Conservation (phyloP, 306 rosid species). For the Begonia peltatifolia region DNA sequence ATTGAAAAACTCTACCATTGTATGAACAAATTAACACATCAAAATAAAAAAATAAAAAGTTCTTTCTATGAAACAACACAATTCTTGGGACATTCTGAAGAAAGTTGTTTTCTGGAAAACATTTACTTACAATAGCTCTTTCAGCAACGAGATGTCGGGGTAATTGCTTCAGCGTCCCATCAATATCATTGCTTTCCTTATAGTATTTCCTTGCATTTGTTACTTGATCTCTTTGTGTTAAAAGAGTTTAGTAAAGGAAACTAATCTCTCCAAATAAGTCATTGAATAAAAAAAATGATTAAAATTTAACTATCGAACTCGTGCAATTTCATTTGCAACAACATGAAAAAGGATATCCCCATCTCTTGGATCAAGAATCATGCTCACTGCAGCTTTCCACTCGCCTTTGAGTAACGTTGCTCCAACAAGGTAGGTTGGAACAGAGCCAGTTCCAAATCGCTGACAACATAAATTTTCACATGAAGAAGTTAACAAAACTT, state of each 20-base stretch:
- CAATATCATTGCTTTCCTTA: conserved; percentile 57
- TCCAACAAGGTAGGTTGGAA: conserved; percentile 80
- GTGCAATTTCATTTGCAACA: not conserved
- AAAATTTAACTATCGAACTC: conserved; percentile 1
- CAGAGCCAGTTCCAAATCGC: conserved; percentile 98
- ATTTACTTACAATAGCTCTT: conserved; percentile 64
- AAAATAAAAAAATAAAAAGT: too few species aligned
- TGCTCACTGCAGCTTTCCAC: conserved; percentile 61
- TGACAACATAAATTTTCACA: conserved; percentile 20
- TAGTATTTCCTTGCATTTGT: conserved; percentile 69
- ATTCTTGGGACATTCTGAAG: too few species aligned
- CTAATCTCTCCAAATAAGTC: conserved; percentile 5
- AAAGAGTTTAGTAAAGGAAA: conserved; percentile 31
- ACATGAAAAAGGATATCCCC: conserved; percentile 84
- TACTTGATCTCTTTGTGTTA: conserved; percentile 48
- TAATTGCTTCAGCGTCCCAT: conserved; percentile 77
- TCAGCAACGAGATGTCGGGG: conserved; percentile 82
- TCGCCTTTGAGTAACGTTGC: conserved; percentile 70
- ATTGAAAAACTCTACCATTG: too few species aligned
- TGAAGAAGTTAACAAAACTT: conserved; percentile 6
- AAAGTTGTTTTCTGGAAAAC: too few species aligned
- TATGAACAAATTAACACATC: too few species aligned
- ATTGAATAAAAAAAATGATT: conserved; percentile 13
- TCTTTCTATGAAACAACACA: too few species aligned
- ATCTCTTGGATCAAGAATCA: conserved; percentile 97